Base-by-base conservation (phyloP, 768 basidiomycete genomes). In the Xanthoconium stramineum region DNA sequence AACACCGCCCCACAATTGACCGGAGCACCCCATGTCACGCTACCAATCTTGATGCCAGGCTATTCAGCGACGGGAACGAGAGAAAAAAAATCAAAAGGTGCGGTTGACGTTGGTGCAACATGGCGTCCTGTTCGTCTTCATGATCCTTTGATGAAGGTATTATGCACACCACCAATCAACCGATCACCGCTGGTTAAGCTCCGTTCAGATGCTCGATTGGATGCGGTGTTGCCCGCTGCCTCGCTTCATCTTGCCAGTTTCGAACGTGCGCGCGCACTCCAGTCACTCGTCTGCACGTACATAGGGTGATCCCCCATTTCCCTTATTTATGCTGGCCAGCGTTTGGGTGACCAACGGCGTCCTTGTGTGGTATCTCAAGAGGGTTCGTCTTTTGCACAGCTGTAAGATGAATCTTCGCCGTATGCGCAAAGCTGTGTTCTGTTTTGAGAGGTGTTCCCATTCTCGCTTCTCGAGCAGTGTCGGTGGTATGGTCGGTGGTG, bases 141-240 rank as follows among this genome's bases (percentile, higher is more conserved):
- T 66, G 47, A 56, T 50, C 39, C 17, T 51, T 55, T 44, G 53
- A 58, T 45, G 52, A 40, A 35, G 48, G 36, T 49, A 38, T 57
- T 8, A 52, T 52, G 56, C 47, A 55, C 57, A 46, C 57, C 56
- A 44, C 40, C 47, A 35, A 44, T 59, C 52, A 51, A 50, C 52
- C 54, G 37, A 42, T 59, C 57, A 47, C 61, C 57, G 51, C 48
- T 60, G 52, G 52, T 60, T 69, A 66, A 71, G 60, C 61, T 70
- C 69, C 67, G 62, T 60, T 14, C 47, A 55, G 58, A 43, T 45
- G 39, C 17, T 60, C 61, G 60, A 59, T 56, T 50, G 58, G 29
- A 48, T 56, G 58, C 43, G 35, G 52, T 56, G 33, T 57, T 60
- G 50, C 50, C 56, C 59, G 51, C 58, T 60, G 62, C 69, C 67